Base-by-base conservation (phyloP, 257 asterid genomes). In the Striga asiatica region DNA sequence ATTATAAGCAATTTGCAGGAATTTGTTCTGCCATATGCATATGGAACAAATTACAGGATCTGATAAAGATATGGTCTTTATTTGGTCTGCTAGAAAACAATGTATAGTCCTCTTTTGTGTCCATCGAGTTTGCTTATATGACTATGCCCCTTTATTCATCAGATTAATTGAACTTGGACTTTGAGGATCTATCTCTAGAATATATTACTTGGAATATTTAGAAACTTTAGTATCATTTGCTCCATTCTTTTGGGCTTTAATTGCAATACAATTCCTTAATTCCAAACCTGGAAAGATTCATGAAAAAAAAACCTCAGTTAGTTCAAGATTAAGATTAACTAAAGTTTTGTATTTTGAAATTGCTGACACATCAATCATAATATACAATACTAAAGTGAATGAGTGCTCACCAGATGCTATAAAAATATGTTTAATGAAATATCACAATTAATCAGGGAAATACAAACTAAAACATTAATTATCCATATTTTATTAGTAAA, bases 41-140 rank as follows among this genome's bases (percentile, higher is more conserved):
- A 32, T 49, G 56, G 50, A 70, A 67, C 63, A 71, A 65, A 56
- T 27, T 27, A 27, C 2, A 19, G 56, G 66, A 72, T 68, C 75
- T 60, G 45, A 54, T 23, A 57, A 64, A 63, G 67, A 69, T 67
- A 34, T 46, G 60, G 34, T 64, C 56, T 27, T 64, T n/a, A 25
- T 70, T 59, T 54, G 71, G 76, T 70, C 71, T 55, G 61, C n/a
- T 41, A 16, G 50, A 18, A 13, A 16, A 13, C 16, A 4, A 24
- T 27, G 32, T 38, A 24, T 38, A 22, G 22, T 24, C 63, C 55
- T 66, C 47, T 46, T 45, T 43, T 49, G 35, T 57, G 43, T 41
- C 65, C 46, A 34, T 51, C 31, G 42, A 54, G 32, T 34, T 34
- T 11, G 4, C 49, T 47, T 34, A 16, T 52, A 55, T 45, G n/a